Evolutionary conservation across 495 filamentous ascomycete species (phyloP).

Genomic region (Podospora didyma): DNA sequence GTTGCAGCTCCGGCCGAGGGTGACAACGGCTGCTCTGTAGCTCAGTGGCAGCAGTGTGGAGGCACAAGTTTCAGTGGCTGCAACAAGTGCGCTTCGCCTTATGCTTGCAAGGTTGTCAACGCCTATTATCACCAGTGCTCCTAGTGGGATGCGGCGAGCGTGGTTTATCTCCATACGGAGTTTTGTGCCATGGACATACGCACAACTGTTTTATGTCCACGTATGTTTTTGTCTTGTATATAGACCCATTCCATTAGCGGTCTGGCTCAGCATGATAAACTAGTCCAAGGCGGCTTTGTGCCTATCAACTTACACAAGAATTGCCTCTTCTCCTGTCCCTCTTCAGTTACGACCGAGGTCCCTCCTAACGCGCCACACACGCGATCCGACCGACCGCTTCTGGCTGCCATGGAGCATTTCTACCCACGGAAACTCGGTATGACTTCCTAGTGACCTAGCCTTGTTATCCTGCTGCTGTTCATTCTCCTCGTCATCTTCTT

Average conservation of each 20-base stretch:
- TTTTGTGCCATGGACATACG: too few species aligned
- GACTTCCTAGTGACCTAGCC: slow-evolving; percentile 4
- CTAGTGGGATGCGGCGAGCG: slow-evolving; percentile 3
- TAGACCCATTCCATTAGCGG: too few species aligned
- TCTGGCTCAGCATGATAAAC: too few species aligned
- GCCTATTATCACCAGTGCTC: slow-evolving; percentile 44
- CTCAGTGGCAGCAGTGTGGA: slow-evolving; percentile 47
- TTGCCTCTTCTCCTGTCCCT: not conserved
- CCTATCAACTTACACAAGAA: not conserved
- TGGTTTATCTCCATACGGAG: too few species aligned
- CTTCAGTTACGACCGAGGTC: slow-evolving; percentile 40
- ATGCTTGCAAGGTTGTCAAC: slow-evolving; percentile 40
- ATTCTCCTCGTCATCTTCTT: slow-evolving; percentile 17
- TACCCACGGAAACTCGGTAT: slow-evolving; percentile 45
- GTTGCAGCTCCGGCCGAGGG: slow-evolving; percentile 1
- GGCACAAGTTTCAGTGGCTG: slow-evolving; percentile 45
- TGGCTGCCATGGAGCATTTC: slow-evolving; percentile 46
- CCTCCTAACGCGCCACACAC: slow-evolving; percentile 53
- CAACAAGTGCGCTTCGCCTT: slow-evolving; percentile 38
- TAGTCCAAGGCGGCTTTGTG: too few species aligned
- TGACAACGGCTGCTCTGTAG: slow-evolving; percentile 17
- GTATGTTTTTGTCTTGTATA: too few species aligned
- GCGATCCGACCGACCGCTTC: slow-evolving; percentile 44
- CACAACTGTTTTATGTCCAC: too few species aligned
- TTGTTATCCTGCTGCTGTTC: slow-evolving; percentile 5